Percentiles rank a stretch among this genome's conserved stretches.
Evolutionary conservation across 192 early-diverging fungal genomes (phyloP).

Genomic region (Ambispora gerdemannii): DNA sequence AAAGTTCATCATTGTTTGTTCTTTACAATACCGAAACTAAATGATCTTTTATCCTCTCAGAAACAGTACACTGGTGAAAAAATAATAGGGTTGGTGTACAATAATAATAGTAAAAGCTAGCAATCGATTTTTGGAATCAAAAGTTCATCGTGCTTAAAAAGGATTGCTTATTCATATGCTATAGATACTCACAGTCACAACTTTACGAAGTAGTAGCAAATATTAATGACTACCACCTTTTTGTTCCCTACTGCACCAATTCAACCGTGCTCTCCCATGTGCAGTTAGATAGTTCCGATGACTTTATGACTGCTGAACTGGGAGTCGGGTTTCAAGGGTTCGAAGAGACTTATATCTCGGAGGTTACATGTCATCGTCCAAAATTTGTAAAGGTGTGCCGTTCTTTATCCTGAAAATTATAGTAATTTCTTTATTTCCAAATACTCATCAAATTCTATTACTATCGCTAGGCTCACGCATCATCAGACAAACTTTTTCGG

Average conservation of each 20-base stretch:
- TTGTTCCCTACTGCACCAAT: conserved; percentile 78
- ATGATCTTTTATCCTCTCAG: background rate
- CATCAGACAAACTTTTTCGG: conserved; percentile 62
- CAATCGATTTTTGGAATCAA: no score
- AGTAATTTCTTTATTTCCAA: background rate
- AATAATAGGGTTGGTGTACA: background rate
- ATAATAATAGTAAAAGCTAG: background rate
- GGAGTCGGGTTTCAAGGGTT: conserved; percentile 76
- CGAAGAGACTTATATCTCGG: conserved; percentile 74
- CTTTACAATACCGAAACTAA: background rate
- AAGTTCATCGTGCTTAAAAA: background rate
- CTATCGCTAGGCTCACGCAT: conserved; percentile 60
- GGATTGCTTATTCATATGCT: background rate
- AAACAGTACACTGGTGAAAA: conserved; percentile 19
- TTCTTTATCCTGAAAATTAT: conserved; percentile 33
- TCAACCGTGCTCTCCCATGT: conserved; percentile 55
- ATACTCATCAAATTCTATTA: no score
- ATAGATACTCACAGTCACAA: conserved; percentile 65
- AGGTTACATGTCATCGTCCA: conserved; percentile 64
- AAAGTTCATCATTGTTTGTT: no score
- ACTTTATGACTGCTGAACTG: conserved; percentile 46
- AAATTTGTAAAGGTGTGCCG: conserved; percentile 56
- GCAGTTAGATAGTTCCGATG: conserved; percentile 11
- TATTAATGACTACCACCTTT: conserved; percentile 73
- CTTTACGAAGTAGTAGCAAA: conserved; percentile 80